Percentiles rank a stretch among this genome's conserved stretches.
phyloP scores from a whole-genome alignment of 176 grass and related monocot genomes.

The Phyllostachys edulis region DNA sequence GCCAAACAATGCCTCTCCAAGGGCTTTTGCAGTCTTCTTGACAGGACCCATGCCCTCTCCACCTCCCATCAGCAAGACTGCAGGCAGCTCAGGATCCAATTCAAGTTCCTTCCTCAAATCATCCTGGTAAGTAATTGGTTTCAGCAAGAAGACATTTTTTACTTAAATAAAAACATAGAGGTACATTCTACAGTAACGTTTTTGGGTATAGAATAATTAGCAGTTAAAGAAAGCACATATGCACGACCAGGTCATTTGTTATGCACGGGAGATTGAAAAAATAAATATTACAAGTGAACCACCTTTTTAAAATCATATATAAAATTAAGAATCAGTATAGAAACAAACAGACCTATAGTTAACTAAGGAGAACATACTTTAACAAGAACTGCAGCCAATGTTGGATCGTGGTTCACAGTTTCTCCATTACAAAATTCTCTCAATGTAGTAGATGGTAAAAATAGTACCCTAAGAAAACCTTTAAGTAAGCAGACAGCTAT shows the following conservation, averaged over 20 bases:
- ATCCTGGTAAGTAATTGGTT: conserved; percentile 46
- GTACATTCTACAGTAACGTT: background rate
- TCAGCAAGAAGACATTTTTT: background rate
- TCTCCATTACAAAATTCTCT: background rate
- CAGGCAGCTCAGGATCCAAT: conserved; percentile 83
- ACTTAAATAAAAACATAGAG: background rate
- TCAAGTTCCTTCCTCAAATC: conserved; percentile 80
- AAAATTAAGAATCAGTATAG: background rate
- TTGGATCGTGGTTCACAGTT: background rate
- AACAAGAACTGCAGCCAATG: conserved; percentile 57
- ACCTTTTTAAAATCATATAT: background rate
- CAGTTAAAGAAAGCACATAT: background rate
- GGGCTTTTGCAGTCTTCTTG: conserved; percentile 89
- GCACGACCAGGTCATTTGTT: background rate
- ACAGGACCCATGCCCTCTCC: conserved; percentile 99
- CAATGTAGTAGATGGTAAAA: background rate
- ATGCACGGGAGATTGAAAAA: background rate
- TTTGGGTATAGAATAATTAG: background rate
- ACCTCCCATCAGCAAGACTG: conserved; percentile 93
- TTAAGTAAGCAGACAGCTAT: background rate
- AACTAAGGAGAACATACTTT: conserved; percentile 54
- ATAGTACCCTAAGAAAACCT: background rate
- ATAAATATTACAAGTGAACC: background rate
- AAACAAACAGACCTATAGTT: background rate
- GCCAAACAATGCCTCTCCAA: conserved; percentile 80